Conservation (phyloP, 139 green algal genomes). For the Chlamydomonas eustigma region DNA sequence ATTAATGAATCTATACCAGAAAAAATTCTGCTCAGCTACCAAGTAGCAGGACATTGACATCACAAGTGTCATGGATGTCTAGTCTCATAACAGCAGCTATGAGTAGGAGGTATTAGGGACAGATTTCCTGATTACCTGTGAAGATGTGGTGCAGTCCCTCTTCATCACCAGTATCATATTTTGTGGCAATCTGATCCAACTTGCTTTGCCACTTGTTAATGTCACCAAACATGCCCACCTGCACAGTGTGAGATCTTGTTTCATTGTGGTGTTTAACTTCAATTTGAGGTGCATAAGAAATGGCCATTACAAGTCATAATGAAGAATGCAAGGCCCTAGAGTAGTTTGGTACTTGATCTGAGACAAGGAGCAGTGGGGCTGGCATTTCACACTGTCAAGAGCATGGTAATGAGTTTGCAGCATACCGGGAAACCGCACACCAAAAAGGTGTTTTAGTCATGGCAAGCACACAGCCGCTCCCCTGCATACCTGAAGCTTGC, state of each 20-base stretch:
- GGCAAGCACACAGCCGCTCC: too few relatives aligned
- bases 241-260: too few relatives aligned
- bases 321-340: too few relatives aligned
- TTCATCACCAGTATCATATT: conserved; percentile 78
- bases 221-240: conserved; percentile 88
- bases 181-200: conserved; percentile 76
- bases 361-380: background rate
- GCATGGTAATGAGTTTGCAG: background rate
- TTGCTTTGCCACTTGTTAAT: conserved; percentile 80
- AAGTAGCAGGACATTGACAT: too few relatives aligned
- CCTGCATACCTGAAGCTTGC: conserved; percentile 13
- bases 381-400: background rate
- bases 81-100: too few relatives aligned
- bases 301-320: background rate
- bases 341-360: background rate
- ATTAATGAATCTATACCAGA: conserved; percentile 31
- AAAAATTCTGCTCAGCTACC: background rate
- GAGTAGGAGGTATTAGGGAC: too few relatives aligned
- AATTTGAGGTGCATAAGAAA: too few relatives aligned
- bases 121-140: too few relatives aligned
- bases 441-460: too few relatives aligned
- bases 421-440: background rate
- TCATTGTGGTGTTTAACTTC: too few relatives aligned
- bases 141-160: conserved; percentile 73
- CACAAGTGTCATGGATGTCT: too few relatives aligned